A percentile compares a stretch with the other conserved stretches of the same genome.
These are phyloP conservation scores for Penicillium desertorum DNA, from an alignment of 495 filamentous ascomycete species.

Conservation along the genomic window DNA sequence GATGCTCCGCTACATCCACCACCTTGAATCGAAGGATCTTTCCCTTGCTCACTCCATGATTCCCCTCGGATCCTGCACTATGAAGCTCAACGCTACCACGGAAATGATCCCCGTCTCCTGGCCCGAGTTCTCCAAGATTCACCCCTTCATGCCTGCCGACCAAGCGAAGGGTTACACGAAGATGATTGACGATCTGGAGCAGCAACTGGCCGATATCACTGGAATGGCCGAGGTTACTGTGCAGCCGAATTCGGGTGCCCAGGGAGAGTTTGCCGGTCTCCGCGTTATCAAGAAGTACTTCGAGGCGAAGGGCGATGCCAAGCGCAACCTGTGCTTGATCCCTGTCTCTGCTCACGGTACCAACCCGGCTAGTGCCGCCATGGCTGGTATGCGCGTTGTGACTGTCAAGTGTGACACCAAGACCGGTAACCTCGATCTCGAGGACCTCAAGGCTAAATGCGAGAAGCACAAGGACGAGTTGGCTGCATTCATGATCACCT, in stretches of 20 bases:
- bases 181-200: constrained; percentile 70
- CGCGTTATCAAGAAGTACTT: constrained; percentile 87
- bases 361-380: constrained; percentile 93
- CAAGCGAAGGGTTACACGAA: constrained; percentile 66
- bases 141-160: constrained; percentile 71
- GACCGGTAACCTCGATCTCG: constrained; percentile 88
- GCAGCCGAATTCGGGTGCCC: constrained; percentile 95
- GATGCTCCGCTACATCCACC: constrained; percentile 90
- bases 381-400: constrained; percentile 97
- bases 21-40: constrained; percentile 92
- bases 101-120: constrained; percentile 91
- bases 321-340: constrained; percentile 93
- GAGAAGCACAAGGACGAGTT: constrained; percentile 82
- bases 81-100: constrained; percentile 97
- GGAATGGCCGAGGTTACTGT: constrained; percentile 88
- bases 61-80: constrained; percentile 97
- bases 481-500: constrained; percentile 97
- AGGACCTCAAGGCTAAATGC: constrained; percentile 82
- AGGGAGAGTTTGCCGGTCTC: constrained; percentile 96
- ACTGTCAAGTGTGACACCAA: constrained; percentile 87
- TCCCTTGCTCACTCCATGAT: constrained; percentile 99
- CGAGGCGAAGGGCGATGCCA: constrained; percentile 59
- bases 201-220: constrained; percentile 81
- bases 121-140: constrained; percentile 81
- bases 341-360: constrained; percentile 97